Conservation (phyloP, 2,329 filamentous ascomycete genomes). For the Apiospora sp. region DNA sequence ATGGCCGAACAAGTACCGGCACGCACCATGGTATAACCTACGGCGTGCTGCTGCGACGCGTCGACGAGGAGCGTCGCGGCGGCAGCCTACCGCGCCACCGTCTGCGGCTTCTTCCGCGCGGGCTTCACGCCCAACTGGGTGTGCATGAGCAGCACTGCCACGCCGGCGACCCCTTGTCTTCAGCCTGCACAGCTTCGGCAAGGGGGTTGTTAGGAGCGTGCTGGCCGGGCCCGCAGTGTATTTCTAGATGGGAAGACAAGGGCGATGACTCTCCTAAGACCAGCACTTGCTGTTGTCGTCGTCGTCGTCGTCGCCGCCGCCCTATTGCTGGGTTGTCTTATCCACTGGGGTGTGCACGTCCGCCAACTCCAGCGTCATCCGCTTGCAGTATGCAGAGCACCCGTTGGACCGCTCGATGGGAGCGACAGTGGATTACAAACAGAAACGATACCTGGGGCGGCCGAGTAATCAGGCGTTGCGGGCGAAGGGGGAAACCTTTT, state of each 20-base stretch:
- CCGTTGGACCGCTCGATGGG: not conserved
- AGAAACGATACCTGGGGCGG: not conserved
- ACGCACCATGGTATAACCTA: slow-evolving; percentile 48
- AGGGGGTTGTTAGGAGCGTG: slow-evolving; percentile 31
- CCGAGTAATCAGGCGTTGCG: too few species aligned
- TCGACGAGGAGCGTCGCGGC: slow-evolving; percentile 52
- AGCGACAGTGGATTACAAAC: not conserved
- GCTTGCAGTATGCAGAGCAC: slow-evolving; percentile 27
- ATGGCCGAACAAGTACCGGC: slow-evolving; percentile 52
- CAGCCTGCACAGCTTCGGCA: slow-evolving; percentile 30
- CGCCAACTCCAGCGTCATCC: slow-evolving; percentile 29
- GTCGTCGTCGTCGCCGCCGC: slow-evolving; percentile 20
- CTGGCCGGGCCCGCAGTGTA: slow-evolving; percentile 31
- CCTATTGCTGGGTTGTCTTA: slow-evolving; percentile 31
- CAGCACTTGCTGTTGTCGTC: slow-evolving; percentile 22
- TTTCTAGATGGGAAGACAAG: slow-evolving; percentile 11
- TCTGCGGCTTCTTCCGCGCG: slow-evolving; percentile 64
- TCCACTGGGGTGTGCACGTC: slow-evolving; percentile 34
- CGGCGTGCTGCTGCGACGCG: slow-evolving; percentile 42
- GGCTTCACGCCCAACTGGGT: slow-evolving; percentile 59
- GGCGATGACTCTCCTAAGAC: slow-evolving; percentile 23
- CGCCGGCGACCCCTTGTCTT: slow-evolving; percentile 30
- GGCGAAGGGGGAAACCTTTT: too few species aligned
- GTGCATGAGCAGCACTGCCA: slow-evolving; percentile 36
- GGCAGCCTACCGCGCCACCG: slow-evolving; percentile 54